Base-by-base conservation (phyloP, 2,329 filamentous ascomycete species). In the Hypomyces perniciosus region DNA sequence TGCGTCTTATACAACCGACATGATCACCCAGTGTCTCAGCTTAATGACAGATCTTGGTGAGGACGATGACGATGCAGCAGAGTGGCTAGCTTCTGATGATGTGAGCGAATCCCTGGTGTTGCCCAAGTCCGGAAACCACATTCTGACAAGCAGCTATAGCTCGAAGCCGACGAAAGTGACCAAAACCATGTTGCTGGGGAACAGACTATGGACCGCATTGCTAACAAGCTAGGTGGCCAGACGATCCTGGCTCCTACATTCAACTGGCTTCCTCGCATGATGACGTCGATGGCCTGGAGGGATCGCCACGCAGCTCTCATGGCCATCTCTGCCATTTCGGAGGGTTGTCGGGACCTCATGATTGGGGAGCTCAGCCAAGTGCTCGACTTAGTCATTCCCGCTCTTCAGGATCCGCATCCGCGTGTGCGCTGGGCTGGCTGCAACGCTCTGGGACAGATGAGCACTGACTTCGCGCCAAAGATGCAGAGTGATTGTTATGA, bases 371-470 rank as follows among this genome's bases (percentile, higher is more conserved):
- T 99, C 4, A 89, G 90, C 67, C 91, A 96, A 65, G 92, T 99
- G 26, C 78, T 99, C 44, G 90, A 95, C 57, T 79, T 99, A 50
- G 92, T 99, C n/a, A 83, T 96, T 45, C 93, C 93, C 12, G 88
- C 92, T 34, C 78, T 99, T 34, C 84, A 86, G 61, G 92, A 99
- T 65, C 80, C 87, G 37, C 93, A 99, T 65, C 88, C 93, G 38
- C 88, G 93, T 65, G 93, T 99, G 50, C 86, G 92, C 62, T 99
- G 95, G 85, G 93, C 93, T 47, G 93, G 91, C 33, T 99, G 93
- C 75, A 97, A 99, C 65, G 93, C 93, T 39, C 80, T 99, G n/a
- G 93, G 93, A 29, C 93, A 99, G 70, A 99, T 99, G 93, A 97
- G 92, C 73, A 99, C 93, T 31, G 93, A 99, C 65, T 99, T 99